phyloP scores from a whole-genome alignment of 345 rosid species.

The Citrus australasica region DNA sequence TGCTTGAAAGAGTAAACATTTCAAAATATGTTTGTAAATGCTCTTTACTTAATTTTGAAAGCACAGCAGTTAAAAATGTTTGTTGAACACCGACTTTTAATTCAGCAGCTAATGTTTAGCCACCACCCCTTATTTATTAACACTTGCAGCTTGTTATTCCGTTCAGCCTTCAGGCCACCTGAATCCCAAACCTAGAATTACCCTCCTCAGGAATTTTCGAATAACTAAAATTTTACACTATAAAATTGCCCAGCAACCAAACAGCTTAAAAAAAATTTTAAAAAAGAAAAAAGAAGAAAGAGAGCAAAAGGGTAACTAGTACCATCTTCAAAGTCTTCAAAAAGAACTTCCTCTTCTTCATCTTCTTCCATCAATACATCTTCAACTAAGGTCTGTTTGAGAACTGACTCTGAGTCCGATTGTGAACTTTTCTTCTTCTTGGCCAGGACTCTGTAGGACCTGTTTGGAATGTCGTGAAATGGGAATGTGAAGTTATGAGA shows the following conservation, averaged over 20 bases:
- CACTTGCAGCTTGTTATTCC: too few relatives aligned
- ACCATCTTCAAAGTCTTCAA: slow-evolving; percentile 61
- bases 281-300: not conserved
- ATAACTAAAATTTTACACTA: not conserved
- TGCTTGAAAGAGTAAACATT: not conserved
- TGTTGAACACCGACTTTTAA: too few relatives aligned
- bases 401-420: slow-evolving; percentile 33
- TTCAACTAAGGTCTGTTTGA: slow-evolving; percentile 36
- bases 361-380: slow-evolving; percentile 42
- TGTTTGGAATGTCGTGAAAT: slow-evolving; percentile 18
- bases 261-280: not conserved
- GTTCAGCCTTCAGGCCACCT: too few relatives aligned
- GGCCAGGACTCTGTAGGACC: slow-evolving; percentile 29
- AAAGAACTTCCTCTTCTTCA: slow-evolving; percentile 45
- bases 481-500: slow-evolving; percentile 17
- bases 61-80: too few relatives aligned
- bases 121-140: too few relatives aligned
- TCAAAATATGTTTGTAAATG: not conserved
- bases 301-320: slow-evolving; percentile 13
- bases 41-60: too few relatives aligned
- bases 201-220: not conserved
- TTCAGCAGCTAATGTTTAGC: too few relatives aligned
- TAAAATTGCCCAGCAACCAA: not conserved
- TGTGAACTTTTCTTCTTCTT: slow-evolving; percentile 47
- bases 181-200: not conserved